Evolutionary conservation across 2,329 filamentous ascomycete genomes (phyloP).

Genomic region (Clarireedia hainanense): DNA sequence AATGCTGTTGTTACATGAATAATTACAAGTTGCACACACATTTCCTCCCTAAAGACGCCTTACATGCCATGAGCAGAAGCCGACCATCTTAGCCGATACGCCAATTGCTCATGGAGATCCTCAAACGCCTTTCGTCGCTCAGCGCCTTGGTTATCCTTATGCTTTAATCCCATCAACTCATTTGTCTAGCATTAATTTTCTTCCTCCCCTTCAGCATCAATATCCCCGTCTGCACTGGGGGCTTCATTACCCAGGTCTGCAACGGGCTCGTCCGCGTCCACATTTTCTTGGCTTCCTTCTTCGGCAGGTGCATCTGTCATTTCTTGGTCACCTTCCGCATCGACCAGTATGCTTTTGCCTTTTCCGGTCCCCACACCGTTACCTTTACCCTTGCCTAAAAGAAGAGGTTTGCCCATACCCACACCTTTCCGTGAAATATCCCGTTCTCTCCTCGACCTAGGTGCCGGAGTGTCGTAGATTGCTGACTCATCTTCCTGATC

Average conservation of each 20-base stretch:
- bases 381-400: slow-evolving; percentile 13
- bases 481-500: slow-evolving; percentile 22
- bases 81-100: background rate
- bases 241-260: background rate
- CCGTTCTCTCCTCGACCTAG: slow-evolving; percentile 15
- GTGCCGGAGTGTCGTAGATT: slow-evolving; percentile 24
- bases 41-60: slow-evolving; percentile 1
- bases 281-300: background rate
- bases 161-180: background rate
- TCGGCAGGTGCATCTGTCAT: slow-evolving; percentile 30
- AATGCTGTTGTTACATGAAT: slow-evolving; percentile 3
- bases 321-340: slow-evolving; percentile 21
- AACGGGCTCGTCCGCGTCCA: background rate
- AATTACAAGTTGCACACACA: slow-evolving; percentile 2
- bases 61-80: background rate
- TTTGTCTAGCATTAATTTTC: background rate
- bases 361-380: slow-evolving; percentile 14
- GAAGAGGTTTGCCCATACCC: slow-evolving; percentile 25
- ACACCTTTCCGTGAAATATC: slow-evolving; percentile 15
- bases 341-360: slow-evolving; percentile 13
- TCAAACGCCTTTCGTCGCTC: slow-evolving; percentile 1
- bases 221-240: background rate
- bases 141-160: slow-evolving; percentile 1
- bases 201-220: slow-evolving; percentile 1
- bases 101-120: background rate